Percentiles rank a stretch among this genome's conserved stretches.
phyloP scores from a whole-genome alignment of 2,329 filamentous ascomycete genomes.

The Coniochaeta sp. region DNA sequence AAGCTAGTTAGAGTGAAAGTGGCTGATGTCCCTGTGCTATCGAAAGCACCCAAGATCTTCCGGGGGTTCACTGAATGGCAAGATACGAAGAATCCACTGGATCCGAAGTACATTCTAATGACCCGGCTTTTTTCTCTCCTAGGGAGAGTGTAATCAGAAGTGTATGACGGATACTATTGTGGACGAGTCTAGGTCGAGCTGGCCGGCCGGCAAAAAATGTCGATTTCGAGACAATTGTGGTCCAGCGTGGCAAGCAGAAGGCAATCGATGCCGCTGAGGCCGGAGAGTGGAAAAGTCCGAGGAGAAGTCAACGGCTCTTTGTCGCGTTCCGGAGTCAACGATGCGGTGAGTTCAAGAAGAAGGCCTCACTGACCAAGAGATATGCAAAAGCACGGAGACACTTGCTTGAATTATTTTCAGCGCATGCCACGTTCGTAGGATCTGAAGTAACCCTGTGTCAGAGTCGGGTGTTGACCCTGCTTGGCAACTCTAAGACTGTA shows the following conservation, averaged over 20 bases:
- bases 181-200: constrained; percentile 65
- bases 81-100: constrained; percentile 44
- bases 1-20: constrained; percentile 29
- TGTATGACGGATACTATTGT: constrained; percentile 60
- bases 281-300: constrained; percentile 24
- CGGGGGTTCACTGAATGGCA: constrained; percentile 54
- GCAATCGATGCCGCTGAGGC: constrained; percentile 24
- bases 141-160: constrained; percentile 46
- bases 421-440: constrained; percentile 18
- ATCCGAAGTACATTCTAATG: constrained; percentile 23
- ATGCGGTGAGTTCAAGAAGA: constrained; percentile 37
- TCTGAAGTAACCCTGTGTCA: constrained; percentile 26
- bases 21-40: constrained; percentile 11
- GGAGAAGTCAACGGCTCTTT: constrained; percentile 19
- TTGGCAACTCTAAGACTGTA: background rate
- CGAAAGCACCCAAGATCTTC: constrained; percentile 27
- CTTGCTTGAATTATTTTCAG: constrained; percentile 29
- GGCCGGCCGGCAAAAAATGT: constrained; percentile 53
- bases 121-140: constrained; percentile 20
- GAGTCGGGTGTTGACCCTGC: constrained; percentile 21
- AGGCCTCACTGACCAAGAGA: constrained; percentile 29
- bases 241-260: constrained; percentile 31
- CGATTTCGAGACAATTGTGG: constrained; percentile 56
- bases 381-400: constrained; percentile 43
- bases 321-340: constrained; percentile 35